These are phyloP conservation scores for Aaosphaeria pasadenensis DNA, from an alignment of 2,329 filamentous ascomycete genomes.

Conservation along the genomic window DNA sequence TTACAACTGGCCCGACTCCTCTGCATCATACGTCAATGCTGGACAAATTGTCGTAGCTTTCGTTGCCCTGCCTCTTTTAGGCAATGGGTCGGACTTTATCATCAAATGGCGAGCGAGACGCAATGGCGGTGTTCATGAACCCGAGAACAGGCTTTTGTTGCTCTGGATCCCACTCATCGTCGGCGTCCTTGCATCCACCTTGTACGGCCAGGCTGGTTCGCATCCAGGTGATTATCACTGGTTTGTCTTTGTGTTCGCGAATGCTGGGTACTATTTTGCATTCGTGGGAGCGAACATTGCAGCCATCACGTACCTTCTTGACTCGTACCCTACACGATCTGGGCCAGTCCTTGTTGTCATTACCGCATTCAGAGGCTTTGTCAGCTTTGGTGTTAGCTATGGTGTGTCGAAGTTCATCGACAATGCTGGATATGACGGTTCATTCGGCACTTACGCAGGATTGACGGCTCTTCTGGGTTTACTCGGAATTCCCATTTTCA, in stretches of 20 bases:
- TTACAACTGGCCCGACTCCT: conserved; percentile 15
- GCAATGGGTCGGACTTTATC: conserved; percentile 25
- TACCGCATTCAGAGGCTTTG: conserved; percentile 45
- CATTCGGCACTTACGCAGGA: conserved; percentile 28
- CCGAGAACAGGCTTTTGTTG: conserved; percentile 40
- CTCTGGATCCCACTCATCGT: conserved; percentile 38
- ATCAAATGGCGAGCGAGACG: conserved; percentile 33
- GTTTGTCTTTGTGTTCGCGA: conserved; percentile 32
- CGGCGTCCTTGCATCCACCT: conserved; percentile 16
- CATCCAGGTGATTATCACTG: conserved; percentile 36
- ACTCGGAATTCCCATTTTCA: conserved; percentile 25
- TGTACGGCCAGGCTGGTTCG: conserved; percentile 22
- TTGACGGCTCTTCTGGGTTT: conserved; percentile 27
- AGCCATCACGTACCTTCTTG: conserved; percentile 45
- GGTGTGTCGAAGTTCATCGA: conserved; percentile 35
- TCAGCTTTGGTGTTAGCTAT: conserved; percentile 45
- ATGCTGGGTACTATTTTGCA: conserved; percentile 32
- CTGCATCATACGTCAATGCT: conserved; percentile 15
- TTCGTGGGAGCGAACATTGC: conserved; percentile 46
- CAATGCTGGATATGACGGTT: conserved; percentile 28
- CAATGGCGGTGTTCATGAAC: conserved; percentile 35
- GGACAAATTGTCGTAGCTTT: conserved; percentile 31
- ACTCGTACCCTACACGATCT: conserved; percentile 43
- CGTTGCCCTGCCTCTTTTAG: conserved; percentile 21
- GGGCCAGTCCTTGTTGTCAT: conserved; percentile 46